Conservation (phyloP, 2,329 filamentous ascomycete genomes). For the Albophoma yamanashiensis region DNA sequence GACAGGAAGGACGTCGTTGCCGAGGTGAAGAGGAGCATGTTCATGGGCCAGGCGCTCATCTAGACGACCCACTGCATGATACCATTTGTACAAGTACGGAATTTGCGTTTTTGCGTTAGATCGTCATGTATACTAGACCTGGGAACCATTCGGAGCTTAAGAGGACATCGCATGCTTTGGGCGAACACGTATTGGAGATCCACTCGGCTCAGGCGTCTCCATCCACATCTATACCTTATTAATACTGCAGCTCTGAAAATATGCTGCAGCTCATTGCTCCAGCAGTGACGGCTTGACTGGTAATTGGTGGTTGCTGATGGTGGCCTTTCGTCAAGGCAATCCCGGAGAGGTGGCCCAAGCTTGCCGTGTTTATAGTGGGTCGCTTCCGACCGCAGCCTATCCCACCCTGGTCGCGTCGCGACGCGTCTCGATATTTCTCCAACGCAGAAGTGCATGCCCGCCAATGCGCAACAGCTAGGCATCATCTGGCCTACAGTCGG, state of each 20-base stretch:
- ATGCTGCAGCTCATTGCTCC: too few species aligned
- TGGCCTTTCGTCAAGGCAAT: too few species aligned
- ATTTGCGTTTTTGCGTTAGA: neutral
- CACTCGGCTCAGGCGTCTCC: neutral
- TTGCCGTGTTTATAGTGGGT: slow-evolving; percentile 9
- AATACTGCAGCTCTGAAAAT: too few species aligned
- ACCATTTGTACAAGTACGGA: neutral
- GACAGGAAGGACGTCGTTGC: slow-evolving; percentile 84
- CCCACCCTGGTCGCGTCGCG: slow-evolving; percentile 12
- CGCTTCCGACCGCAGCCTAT: neutral
- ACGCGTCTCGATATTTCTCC: slow-evolving; percentile 17
- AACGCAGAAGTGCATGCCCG: slow-evolving; percentile 4
- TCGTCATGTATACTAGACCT: neutral
- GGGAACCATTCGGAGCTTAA: neutral
- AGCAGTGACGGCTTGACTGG: neutral
- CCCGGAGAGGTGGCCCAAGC: neutral
- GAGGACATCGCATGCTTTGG: neutral
- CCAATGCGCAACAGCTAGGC: neutral
- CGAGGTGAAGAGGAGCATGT: slow-evolving; percentile 87
- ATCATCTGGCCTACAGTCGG: neutral
- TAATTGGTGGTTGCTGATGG: too few species aligned
- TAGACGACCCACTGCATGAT: neutral
- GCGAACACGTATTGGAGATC: neutral
- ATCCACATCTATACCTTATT: neutral
- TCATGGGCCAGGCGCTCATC: slow-evolving; percentile 67